These are phyloP conservation scores for Jaminaea rosea DNA, from an alignment of 1,284 basidiomycete genomes.

Conservation along the genomic window DNA sequence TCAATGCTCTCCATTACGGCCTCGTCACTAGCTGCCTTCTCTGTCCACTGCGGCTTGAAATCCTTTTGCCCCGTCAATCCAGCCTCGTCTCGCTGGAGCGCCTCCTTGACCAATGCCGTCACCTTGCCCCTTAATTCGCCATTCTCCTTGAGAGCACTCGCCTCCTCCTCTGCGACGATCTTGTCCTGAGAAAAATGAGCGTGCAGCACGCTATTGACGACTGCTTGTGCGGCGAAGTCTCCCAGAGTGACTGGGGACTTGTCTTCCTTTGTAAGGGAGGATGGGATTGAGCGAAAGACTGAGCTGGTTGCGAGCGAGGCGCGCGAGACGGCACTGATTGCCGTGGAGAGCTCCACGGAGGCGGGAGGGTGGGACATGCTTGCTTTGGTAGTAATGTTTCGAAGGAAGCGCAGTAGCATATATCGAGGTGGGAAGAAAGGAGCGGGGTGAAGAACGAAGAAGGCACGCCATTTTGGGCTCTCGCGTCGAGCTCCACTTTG, in stretches of 20 bases:
- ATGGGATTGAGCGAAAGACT: slow-evolving; percentile 82
- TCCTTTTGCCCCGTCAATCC: background rate
- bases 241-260: slow-evolving; percentile 85
- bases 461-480: background rate
- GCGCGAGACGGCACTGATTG: slow-evolving; percentile 77
- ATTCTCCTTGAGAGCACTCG: slow-evolving; percentile 55
- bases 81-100: slow-evolving; percentile 49
- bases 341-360: slow-evolving; percentile 60
- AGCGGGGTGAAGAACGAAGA: background rate
- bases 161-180: slow-evolving; percentile 93
- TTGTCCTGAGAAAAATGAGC: slow-evolving; percentile 70
- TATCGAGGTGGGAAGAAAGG: slow-evolving; percentile 1
- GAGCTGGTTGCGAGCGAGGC: slow-evolving; percentile 66
- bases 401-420: too few species aligned
- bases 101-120: slow-evolving; percentile 64
- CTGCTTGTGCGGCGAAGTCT: slow-evolving; percentile 43
- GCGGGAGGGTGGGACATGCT: slow-evolving; percentile 11
- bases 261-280: slow-evolving; percentile 83
- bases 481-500: too few species aligned
- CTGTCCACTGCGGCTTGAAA: background rate
- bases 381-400: too few species aligned
- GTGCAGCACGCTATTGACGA: slow-evolving; percentile 36
- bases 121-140: slow-evolving; percentile 60
- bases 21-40: too few species aligned
- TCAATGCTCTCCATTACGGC: slow-evolving; percentile 85